Percentiles rank a stretch among this genome's conserved stretches.
These are phyloP conservation scores for Cystoisospora suis DNA, from an alignment of 169 alveolate genomes.

Conservation along the genomic window DNA sequence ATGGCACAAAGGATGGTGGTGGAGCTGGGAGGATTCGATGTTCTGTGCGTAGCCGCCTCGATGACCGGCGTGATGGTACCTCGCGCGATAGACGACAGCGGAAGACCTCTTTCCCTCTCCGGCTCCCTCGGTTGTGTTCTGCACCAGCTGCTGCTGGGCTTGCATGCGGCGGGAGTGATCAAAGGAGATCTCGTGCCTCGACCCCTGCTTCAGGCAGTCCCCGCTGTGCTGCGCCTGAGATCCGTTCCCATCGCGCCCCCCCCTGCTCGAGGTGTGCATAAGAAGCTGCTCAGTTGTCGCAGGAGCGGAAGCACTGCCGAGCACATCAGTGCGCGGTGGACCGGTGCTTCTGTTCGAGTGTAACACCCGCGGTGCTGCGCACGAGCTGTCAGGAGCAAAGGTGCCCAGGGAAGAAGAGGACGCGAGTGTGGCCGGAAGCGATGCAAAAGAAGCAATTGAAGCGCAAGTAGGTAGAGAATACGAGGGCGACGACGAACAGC, in stretches of 20 bases:
- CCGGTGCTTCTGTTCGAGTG: neutral
- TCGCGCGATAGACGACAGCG: slow-evolving; percentile 2
- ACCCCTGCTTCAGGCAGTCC: neutral
- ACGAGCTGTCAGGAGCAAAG: neutral
- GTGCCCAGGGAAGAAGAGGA: neutral
- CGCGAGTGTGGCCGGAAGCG: slow-evolving; percentile 11
- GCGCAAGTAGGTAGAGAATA: neutral
- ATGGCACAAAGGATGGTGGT: neutral
- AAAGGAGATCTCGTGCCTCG: neutral
- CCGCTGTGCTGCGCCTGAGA: neutral
- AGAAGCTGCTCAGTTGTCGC: neutral
- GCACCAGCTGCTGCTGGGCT: neutral
- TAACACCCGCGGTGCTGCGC: neutral
- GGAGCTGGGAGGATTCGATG: too few species aligned
- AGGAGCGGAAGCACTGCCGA: neutral
- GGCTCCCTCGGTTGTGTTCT: neutral
- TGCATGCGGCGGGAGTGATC: neutral
- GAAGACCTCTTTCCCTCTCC: neutral
- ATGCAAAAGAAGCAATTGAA: neutral
- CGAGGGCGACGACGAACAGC: neutral
- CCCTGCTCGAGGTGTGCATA: too few species aligned
- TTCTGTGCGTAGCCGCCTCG: too few species aligned
- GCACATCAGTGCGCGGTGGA: neutral
- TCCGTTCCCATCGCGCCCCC: too few species aligned
- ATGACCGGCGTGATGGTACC: neutral